Conservation (phyloP, 2,329 filamentous ascomycete species). For the Cercospora sp. region DNA sequence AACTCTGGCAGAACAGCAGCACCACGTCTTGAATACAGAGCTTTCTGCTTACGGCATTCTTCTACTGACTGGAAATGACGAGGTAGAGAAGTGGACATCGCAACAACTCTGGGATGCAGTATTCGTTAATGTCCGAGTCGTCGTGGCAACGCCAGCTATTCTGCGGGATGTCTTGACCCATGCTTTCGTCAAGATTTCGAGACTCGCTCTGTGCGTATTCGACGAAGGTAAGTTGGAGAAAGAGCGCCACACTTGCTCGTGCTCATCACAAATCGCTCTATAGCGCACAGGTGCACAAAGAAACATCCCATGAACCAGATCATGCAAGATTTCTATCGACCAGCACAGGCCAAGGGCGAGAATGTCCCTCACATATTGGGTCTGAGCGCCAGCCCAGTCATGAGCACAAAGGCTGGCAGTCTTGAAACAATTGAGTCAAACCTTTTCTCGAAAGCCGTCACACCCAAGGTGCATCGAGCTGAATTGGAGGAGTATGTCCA, state of each 20-base stretch:
- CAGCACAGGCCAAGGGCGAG: constrained; percentile 38
- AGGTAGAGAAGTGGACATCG: constrained; percentile 71
- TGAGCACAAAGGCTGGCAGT: constrained; percentile 56
- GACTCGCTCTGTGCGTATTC: constrained; percentile 70
- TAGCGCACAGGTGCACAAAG: constrained; percentile 72
- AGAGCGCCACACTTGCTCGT: not conserved
- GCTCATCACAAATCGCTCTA: not conserved
- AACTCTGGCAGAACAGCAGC: constrained; percentile 49
- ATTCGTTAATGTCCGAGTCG: constrained; percentile 64
- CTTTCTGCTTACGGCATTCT: constrained; percentile 57
- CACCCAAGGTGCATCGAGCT: constrained; percentile 66
- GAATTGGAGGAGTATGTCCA: constrained; percentile 70
- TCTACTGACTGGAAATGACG: constrained; percentile 66
- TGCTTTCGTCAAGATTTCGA: constrained; percentile 67
- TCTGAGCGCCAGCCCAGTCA: constrained; percentile 76
- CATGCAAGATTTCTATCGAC: constrained; percentile 71
- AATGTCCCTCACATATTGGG: constrained; percentile 69
- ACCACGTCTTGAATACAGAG: constrained; percentile 38
- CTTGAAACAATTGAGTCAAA: constrained; percentile 66
- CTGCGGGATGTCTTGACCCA: constrained; percentile 72
- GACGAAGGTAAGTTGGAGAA: constrained; percentile 66
- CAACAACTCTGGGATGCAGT: constrained; percentile 66
- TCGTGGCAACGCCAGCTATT: constrained; percentile 76
- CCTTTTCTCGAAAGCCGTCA: constrained; percentile 67
- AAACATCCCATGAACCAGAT: constrained; percentile 67